A percentile compares a stretch with the other conserved stretches of the same genome.
phyloP scores from a whole-genome alignment of 768 basidiomycete species.

The Mycena rebaudengoi region DNA sequence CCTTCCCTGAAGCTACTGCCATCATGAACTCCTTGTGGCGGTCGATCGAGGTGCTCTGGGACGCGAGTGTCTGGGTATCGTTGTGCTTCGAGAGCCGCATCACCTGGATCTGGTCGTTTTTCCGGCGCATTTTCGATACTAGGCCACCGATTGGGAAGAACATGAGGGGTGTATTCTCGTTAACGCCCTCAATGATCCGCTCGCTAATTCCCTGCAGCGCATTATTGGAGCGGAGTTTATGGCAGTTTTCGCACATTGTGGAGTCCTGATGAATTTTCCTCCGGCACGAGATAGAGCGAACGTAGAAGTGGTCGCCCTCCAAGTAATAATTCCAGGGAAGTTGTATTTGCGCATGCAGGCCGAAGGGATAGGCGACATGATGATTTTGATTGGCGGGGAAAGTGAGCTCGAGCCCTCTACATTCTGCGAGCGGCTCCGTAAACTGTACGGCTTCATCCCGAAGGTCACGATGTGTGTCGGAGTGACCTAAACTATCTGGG shows the following conservation, averaged over 20 bases:
- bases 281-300: not conserved
- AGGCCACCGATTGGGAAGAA: conserved; percentile 22
- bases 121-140: not conserved
- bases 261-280: not conserved
- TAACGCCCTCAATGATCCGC: conserved; percentile 10
- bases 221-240: not conserved
- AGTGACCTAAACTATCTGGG: too few relatives aligned
- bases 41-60: not conserved
- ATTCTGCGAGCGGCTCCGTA: too few relatives aligned
- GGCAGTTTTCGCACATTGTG: conserved; percentile 2
- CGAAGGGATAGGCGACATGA: conserved; percentile 32
- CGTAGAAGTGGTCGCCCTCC: not conserved
- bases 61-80: conserved; percentile 2
- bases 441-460: too few relatives aligned
- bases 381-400: not conserved
- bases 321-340: conserved; percentile 27
- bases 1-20: conserved; percentile 20
- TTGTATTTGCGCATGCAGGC: conserved; percentile 21
- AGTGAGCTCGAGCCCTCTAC: not conserved
- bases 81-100: conserved; percentile 15
- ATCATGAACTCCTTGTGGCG: conserved; percentile 26
- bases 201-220: conserved; percentile 13
- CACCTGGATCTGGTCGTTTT: conserved; percentile 1
- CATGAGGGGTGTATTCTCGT: conserved; percentile 4
- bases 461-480: too few relatives aligned